phyloP scores from a whole-genome alignment of 768 basidiomycete species.

The Gautieria morchelliformis region DNA sequence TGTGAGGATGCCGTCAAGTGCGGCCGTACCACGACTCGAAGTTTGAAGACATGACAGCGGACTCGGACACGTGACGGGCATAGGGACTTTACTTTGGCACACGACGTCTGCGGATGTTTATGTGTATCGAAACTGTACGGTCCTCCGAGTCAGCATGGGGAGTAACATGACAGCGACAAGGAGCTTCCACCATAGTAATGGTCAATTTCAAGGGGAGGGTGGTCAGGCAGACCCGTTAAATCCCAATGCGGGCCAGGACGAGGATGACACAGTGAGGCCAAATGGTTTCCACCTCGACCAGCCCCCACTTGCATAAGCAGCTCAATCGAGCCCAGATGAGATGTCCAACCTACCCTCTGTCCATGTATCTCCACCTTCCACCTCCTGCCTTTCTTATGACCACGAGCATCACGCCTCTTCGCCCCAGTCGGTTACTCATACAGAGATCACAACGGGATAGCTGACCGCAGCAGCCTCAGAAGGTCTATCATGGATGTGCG shows the following conservation, averaged over 20 bases:
- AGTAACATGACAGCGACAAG: slow-evolving; percentile 58
- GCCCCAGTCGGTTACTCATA: neutral
- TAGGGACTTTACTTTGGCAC: no score
- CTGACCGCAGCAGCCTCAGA: slow-evolving; percentile 23
- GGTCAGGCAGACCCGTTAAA: no score
- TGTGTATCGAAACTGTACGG: no score
- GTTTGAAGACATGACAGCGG: no score
- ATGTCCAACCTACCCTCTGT: neutral
- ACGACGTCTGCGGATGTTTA: no score
- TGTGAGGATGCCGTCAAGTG: no score
- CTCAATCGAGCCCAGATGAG: neutral
- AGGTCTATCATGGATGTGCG: slow-evolving; percentile 55
- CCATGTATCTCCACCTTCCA: neutral
- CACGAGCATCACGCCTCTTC: neutral
- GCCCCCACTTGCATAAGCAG: neutral
- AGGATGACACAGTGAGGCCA: neutral
- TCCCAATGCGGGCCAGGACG: no score
- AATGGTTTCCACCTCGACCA: neutral
- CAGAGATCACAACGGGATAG: neutral
- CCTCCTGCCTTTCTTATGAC: neutral
- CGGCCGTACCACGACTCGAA: no score
- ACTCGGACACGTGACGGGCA: no score
- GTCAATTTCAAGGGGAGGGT: neutral
- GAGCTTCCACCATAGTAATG: slow-evolving; percentile 48
- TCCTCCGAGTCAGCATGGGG: no score